phyloP scores from a whole-genome alignment of 345 rosid species.

The Pelargonium nanum region DNA sequence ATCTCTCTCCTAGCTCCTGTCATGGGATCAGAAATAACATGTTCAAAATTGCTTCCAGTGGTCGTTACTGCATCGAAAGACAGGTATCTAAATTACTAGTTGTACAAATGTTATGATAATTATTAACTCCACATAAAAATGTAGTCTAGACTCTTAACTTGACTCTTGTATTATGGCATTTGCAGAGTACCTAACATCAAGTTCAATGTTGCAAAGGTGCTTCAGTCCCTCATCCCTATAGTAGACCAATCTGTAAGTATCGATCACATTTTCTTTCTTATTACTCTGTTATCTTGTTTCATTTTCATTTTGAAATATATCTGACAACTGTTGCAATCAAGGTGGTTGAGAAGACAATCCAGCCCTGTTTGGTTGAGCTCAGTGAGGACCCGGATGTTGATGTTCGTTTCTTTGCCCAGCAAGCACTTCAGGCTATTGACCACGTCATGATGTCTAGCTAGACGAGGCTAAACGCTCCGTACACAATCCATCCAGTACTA shows the following conservation, averaged over 20 bases:
- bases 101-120: no score
- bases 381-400: no score
- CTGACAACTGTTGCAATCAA: no score
- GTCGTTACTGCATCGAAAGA: slow-evolving; percentile 78
- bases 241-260: slow-evolving; percentile 83
- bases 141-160: no score
- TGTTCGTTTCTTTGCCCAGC: no score
- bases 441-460: no score
- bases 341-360: no score
- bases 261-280: not conserved
- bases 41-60: slow-evolving; percentile 72
- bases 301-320: not conserved
- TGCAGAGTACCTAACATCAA: slow-evolving; percentile 92
- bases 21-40: slow-evolving; percentile 75
- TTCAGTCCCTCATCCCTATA: slow-evolving; percentile 74
- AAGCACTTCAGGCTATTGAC: no score
- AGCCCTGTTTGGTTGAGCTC: no score
- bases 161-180: not conserved
- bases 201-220: slow-evolving; percentile 90
- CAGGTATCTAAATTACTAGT: slow-evolving; percentile 37
- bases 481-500: no score
- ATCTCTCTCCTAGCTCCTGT: slow-evolving; percentile 86
- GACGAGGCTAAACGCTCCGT: no score
- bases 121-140: no score
- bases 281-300: not conserved